Conservation (phyloP, 768 basidiomycete genomes). For the Russula virescens region DNA sequence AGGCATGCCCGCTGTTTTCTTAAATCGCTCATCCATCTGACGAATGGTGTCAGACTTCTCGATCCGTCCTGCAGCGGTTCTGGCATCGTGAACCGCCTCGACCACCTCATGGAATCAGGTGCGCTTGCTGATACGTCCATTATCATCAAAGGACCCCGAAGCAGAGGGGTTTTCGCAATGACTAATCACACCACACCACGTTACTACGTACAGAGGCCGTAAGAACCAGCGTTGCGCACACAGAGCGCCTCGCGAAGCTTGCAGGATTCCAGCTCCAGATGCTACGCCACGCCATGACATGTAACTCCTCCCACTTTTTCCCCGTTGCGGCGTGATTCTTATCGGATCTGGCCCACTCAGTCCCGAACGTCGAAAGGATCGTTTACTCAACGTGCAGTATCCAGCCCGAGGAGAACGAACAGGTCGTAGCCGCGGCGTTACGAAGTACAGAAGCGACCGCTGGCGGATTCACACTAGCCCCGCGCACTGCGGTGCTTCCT, state of each 20-base stretch:
- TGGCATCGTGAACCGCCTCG: constrained; percentile 85
- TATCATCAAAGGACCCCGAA: too few species aligned
- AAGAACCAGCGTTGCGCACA: constrained; percentile 45
- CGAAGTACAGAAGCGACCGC: constrained; percentile 59
- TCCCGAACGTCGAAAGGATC: constrained; percentile 70
- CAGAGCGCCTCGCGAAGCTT: constrained; percentile 75
- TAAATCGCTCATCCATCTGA: background rate
- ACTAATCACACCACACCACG: constrained; percentile 11
- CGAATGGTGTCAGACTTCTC: constrained; percentile 52
- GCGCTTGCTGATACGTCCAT: constrained; percentile 20
- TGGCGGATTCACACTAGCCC: constrained; percentile 64
- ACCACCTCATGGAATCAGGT: constrained; percentile 78
- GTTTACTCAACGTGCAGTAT: constrained; percentile 99
- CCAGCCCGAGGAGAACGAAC: constrained; percentile 88
- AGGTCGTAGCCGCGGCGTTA: constrained; percentile 74
- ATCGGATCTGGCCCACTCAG: constrained; percentile 35
- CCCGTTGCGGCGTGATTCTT: background rate
- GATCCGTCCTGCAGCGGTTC: constrained; percentile 97
- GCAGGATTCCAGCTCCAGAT: constrained; percentile 85
- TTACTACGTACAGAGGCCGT: constrained; percentile 39
- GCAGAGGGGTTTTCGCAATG: background rate
- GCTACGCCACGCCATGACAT: constrained; percentile 93
- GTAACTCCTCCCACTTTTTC: constrained; percentile 38
- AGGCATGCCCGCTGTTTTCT: background rate
- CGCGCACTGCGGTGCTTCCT: constrained; percentile 62